phyloP scores from a whole-genome alignment of 768 basidiomycete genomes.

The Xerocomus potaroensis region DNA sequence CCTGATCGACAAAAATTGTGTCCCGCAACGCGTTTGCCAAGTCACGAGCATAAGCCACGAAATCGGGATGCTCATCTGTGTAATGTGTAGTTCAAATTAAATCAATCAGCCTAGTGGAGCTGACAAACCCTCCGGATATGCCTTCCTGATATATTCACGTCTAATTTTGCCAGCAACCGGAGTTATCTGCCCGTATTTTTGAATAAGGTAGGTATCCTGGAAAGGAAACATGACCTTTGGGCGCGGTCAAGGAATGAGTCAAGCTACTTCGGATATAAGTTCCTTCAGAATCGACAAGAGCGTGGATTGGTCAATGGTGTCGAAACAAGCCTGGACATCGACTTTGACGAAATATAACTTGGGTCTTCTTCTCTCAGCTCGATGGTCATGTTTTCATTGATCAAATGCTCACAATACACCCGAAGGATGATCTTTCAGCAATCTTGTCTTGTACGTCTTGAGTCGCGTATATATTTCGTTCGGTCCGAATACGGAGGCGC shows the following conservation, averaged over 20 bases:
- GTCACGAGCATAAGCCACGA: conserved; percentile 62
- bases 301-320: conserved; percentile 89
- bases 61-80: conserved; percentile 73
- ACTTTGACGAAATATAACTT: conserved; percentile 94
- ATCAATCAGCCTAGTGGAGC: not conserved
- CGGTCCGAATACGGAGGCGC: conserved; percentile 77
- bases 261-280: conserved; percentile 64
- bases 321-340: conserved; percentile 95
- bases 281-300: conserved; percentile 71
- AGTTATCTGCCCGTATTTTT: conserved; percentile 64
- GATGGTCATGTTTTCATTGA: not conserved
- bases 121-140: conserved; percentile 58
- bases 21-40: conserved; percentile 65
- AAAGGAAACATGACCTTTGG: conserved; percentile 1
- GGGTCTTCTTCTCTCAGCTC: conserved; percentile 47
- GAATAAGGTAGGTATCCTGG: conserved; percentile 71
- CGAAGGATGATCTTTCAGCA: conserved; percentile 35
- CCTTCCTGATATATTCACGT: conserved; percentile 55
- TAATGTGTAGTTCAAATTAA: not conserved
- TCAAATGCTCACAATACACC: conserved; percentile 50
- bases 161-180: conserved; percentile 53
- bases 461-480: conserved; percentile 79
- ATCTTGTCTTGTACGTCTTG: conserved; percentile 59
- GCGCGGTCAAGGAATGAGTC: not conserved
- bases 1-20: conserved; percentile 85